Base-by-base conservation (phyloP, 1,284 basidiomycete genomes). In the Ganoderma resinaceum region DNA sequence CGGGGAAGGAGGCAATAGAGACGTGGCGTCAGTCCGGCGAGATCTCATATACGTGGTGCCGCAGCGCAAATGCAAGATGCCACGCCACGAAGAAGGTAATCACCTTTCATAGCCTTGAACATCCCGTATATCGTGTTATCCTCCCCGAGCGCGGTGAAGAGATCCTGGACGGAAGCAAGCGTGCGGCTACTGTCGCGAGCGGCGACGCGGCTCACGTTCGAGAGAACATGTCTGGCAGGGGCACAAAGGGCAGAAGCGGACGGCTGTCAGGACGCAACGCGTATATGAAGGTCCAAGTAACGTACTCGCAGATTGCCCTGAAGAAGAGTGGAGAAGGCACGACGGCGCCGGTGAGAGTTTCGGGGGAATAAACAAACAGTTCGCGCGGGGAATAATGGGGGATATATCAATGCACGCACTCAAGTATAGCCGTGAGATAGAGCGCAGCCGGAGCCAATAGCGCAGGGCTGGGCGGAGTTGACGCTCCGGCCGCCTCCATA, bases 381-480 rank as follows among this genome's bases (percentile, higher is more conserved):
- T 76, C 73, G 12, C 73, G 12, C n/a, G 46, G 23, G 23, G 40
- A 42, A 65, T 57, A 49, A 23, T n/a, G n/a, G 60, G 68, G 23
- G 14, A 49, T 49, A 68, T 38, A 23, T n/a, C 4, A 46, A 46
- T 46, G 43, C 37, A 89, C 94, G 82, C 78, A 96, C 95, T 97
- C 95, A 53, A 97, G 83, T 71, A 97, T 93, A n/a, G 95, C 95
- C 14, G 95, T 96, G 65, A 96, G 84, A 84, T 96, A 97, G 58
- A 97, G 79, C 20, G 93, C 91, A 31, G 95, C 93, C 3, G 95
- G 94, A 16, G 91, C 89, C n/a, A 96, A 80, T n/a, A 91, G 81
- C 2, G 84, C 77, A 38, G 85, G 74, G 63, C 85, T 87, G 18
- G 90, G 91, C 23, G 87, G 82, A 58, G 81, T 73, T 7, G 81